These are phyloP conservation scores for Eustoma russellianum DNA, from an alignment of 257 asterid species.

Conservation along the genomic window DNA sequence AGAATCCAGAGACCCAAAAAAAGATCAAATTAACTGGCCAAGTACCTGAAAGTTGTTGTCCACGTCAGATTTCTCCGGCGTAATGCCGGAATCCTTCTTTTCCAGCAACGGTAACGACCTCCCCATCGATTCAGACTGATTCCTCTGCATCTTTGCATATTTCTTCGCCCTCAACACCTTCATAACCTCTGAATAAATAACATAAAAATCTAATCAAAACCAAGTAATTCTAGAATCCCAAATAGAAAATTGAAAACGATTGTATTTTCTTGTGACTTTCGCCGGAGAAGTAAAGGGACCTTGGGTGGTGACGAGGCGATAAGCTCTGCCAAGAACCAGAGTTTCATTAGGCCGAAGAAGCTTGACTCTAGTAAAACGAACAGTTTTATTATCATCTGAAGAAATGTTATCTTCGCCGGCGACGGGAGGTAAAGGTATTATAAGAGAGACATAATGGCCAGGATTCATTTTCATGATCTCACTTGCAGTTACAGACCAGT, in stretches of 20 bases:
- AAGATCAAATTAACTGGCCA: no score
- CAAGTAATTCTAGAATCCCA: no score
- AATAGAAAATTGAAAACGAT: no score
- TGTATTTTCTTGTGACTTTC: background rate
- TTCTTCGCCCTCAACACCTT: conserved; percentile 29
- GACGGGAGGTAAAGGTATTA: conserved; percentile 47
- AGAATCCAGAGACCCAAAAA: no score
- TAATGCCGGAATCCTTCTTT: conserved; percentile 17
- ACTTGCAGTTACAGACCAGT: conserved; percentile 57
- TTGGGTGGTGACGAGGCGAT: conserved; percentile 77
- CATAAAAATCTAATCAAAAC: no score
- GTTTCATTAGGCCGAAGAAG: conserved; percentile 73
- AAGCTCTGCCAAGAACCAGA: conserved; percentile 69
- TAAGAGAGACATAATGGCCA: conserved; percentile 79
- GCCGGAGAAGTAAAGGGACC: conserved; percentile 24
- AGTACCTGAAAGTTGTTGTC: conserved; percentile 31
- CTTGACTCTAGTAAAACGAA: conserved; percentile 59
- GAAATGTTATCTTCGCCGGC: conserved; percentile 17
- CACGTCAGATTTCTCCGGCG: conserved; percentile 23
- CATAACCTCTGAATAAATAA: background rate
- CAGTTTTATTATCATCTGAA: conserved; percentile 17
- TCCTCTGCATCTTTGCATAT: conserved; percentile 64
- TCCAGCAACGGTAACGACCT: conserved; percentile 25
- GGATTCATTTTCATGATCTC: conserved; percentile 82
- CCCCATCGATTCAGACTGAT: conserved; percentile 20